phyloP scores from a whole-genome alignment of 169 alveolate genomes.

The Plasmodium gallinaceum region DNA sequence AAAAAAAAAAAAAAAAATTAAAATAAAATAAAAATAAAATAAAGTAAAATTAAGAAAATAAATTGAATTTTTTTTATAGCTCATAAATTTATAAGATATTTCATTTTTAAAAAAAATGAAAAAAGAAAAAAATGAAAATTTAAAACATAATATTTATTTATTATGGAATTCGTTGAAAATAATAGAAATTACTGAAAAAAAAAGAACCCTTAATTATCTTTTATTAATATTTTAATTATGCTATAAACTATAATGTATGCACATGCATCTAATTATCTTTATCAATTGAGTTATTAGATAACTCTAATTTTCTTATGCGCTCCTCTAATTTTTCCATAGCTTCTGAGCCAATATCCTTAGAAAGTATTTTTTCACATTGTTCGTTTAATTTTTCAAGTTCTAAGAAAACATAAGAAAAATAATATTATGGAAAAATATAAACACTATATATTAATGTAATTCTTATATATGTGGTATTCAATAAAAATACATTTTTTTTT shows the following conservation, averaged over 20 bases:
- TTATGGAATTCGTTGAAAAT: no score
- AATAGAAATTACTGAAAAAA: no score
- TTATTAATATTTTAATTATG: no score
- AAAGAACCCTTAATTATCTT: no score
- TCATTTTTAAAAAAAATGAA: neutral
- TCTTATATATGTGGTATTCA: neutral
- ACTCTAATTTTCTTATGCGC: constrained; percentile 67
- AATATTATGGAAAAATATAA: neutral
- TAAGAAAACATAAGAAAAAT: constrained; percentile 6
- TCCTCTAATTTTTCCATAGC: constrained; percentile 53
- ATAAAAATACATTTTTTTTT: neutral
- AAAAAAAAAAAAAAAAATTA: neutral
- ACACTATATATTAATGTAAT: neutral
- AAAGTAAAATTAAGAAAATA: neutral
- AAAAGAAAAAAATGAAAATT: no score
- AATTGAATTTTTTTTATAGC: neutral
- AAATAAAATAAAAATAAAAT: neutral
- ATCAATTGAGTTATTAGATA: constrained; percentile 28
- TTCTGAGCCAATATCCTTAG: constrained; percentile 47
- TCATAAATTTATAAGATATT: no score
- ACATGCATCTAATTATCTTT: neutral
- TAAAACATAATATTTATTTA: no score
- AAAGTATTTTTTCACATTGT: constrained; percentile 65
- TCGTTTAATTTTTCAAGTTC: constrained; percentile 67
- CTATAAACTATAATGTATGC: no score